Base-by-base conservation (phyloP, 1,139 yeast genomes). In the Geotrichum histeridarum region DNA sequence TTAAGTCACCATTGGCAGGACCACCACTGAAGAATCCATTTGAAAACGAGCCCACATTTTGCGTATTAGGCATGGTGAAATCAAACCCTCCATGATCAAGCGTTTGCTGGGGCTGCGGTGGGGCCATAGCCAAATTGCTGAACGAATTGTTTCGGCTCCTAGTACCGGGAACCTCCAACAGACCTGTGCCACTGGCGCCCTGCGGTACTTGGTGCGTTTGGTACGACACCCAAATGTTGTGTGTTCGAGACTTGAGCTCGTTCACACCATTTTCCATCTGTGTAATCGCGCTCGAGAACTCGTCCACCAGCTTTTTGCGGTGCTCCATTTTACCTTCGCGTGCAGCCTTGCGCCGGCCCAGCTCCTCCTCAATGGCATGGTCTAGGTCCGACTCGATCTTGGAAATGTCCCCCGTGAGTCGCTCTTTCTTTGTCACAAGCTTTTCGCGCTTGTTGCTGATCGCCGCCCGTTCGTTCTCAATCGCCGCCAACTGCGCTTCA, bases 251-350 rank as follows among this genome's bases (percentile, higher is more conserved):
- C 41, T 53, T 54, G 4, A 63, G 62, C 33, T 66, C 67, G 42
- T 60, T 64, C 17, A 65, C 67, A 1, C 69, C 67, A 22, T 62
- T 60, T 48, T 69, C 72, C 67, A 70, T 66, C 55, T 68, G 67
- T 14, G 64, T 60, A 43, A 70, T 69, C 6, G 71, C 67, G 35
- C 60, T 60, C 30, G 71, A 64, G 54, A 70, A 70, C 60, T 70
- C 73, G 7, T 61, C 66, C 52, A 64, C 65, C 39, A 67, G 57
- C n/a, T 58, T 55, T 22, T 43, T 55, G 17, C 66, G 51, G 8
- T 65, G 58, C 39, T 54, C 52, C 30, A 58, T 54, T 27, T 60
- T 58, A 37, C 53, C 54, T 49, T 60, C 59, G 7, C 63, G 57
- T 8, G 57, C 53, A 11, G 42, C 45, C 32, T 57, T 57, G 9